phyloP scores from a whole-genome alignment of 208 protist species.

The Porcisia deanei region DNA sequence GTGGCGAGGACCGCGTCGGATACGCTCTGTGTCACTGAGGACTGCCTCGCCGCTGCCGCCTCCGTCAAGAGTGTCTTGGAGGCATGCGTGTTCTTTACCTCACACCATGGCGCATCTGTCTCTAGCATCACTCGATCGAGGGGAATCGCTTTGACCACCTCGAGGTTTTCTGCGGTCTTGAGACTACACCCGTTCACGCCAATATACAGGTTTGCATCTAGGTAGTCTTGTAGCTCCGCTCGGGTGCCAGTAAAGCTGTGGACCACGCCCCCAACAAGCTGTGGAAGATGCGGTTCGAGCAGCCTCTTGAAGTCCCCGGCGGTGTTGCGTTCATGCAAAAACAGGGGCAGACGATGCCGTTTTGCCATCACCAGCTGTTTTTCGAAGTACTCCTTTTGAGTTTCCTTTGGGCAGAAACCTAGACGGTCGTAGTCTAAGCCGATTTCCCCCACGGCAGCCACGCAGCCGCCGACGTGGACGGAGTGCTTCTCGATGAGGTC shows the following conservation, averaged over 20 bases:
- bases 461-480: constrained; percentile 56
- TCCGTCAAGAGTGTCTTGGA: constrained; percentile 40
- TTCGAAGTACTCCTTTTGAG: constrained; percentile 84
- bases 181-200: constrained; percentile 95
- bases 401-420: constrained; percentile 88
- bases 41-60: constrained; percentile 8
- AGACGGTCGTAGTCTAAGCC: constrained; percentile 95
- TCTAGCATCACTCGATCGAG: constrained; percentile 92
- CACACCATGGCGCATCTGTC: constrained; percentile 96
- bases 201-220: constrained; percentile 91
- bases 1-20: constrained; percentile 41
- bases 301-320: constrained; percentile 81
- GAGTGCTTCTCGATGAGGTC: constrained; percentile 54
- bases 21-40: constrained; percentile 17
- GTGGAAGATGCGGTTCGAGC: constrained; percentile 42
- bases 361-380: constrained; percentile 86
- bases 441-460: constrained; percentile 85
- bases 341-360: constrained; percentile 85
- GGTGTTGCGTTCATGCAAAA: constrained; percentile 94
- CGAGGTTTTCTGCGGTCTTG: constrained; percentile 91
- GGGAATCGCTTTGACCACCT: constrained; percentile 80
- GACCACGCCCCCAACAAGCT: constrained; percentile 84
- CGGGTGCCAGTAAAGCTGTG: constrained; percentile 95
- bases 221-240: constrained; percentile 71
- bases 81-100: constrained; percentile 92